Evolutionary conservation across 177 flowering plant genomes (phyloP), one percentile per base, ranked within the genome.

Genomic region (Vitis hybrid): DNA sequence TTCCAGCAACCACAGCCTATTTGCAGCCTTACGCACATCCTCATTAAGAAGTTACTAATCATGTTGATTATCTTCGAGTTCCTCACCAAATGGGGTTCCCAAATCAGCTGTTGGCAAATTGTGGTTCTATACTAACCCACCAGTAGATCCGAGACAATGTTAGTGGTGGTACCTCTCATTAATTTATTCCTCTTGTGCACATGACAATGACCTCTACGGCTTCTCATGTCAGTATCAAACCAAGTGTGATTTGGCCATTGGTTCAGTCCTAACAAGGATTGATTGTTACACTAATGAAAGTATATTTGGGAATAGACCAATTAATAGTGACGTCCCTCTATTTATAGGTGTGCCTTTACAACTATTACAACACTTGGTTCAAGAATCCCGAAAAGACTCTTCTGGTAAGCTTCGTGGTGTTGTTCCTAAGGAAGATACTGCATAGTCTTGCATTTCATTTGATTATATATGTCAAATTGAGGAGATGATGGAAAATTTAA

Each of bases 41-140:
- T 66, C 89, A 68, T 31, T 84, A 76, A 69, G 87, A 84, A 74
- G 75, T 76, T 22, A 58, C 70, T 33, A 80, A 66, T n/a, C 78
- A 31, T 65, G 72, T 76, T 2, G 87, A 85, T 65, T 82, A 79
- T 76, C 56, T 77, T 3, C 86, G 80, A 19, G 48, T 69, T 67
- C 72, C 89, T 56, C 48, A 86, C 31, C 86, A 78, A 33, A 64
- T 85, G 80, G 90, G 88, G 11, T 86, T 72, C 29, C 56, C 77
- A 55, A 80, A 76, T 76, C 87, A 86, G 16, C 19, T 77, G 48
- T 10, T 82, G 66, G 85, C 86, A 3, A 61, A 76, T 39, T 60
- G 74, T 59, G 81, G 87, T 13, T 75, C 89, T 18, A 62, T 79
- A 12, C 79, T 20, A 56, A 70, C 78, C 55, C 86, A 76, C 52